phyloP scores from a whole-genome alignment of 352 stramenopile genomes.

The Pilasporangium apinafurcum region DNA sequence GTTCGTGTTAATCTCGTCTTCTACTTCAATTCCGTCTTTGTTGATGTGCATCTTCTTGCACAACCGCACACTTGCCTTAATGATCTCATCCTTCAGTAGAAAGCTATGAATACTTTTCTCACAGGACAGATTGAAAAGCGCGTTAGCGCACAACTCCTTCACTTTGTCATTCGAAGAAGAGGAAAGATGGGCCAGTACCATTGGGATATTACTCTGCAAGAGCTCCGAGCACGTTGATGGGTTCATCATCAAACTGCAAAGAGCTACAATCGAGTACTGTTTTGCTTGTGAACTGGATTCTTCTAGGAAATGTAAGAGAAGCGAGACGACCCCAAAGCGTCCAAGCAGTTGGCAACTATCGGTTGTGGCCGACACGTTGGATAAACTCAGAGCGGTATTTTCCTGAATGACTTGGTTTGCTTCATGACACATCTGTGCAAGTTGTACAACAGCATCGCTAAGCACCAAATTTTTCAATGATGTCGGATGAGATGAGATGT shows the following conservation, averaged over 20 bases:
- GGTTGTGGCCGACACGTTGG: conserved; percentile 58
- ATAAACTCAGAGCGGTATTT: conserved; percentile 67
- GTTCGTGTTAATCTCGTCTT: conserved; percentile 32
- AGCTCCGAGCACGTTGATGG: conserved; percentile 49
- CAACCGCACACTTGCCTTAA: conserved; percentile 58
- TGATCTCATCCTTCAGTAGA: conserved; percentile 66
- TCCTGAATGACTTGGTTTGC: conserved; percentile 51
- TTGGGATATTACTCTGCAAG: conserved; percentile 59
- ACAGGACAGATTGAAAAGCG: conserved; percentile 77
- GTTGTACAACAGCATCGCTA: conserved; percentile 55
- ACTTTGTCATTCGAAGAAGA: conserved; percentile 40
- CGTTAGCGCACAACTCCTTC: conserved; percentile 64
- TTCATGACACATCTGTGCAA: conserved; percentile 53
- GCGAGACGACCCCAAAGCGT: conserved; percentile 58
- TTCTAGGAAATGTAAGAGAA: conserved; percentile 64
- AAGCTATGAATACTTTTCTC: conserved; percentile 59
- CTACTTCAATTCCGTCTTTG: conserved; percentile 44
- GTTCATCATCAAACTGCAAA: conserved; percentile 65
- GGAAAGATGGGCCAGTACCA: conserved; percentile 42
- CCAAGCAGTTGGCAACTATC: conserved; percentile 54
- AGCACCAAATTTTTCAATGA: conserved; percentile 63
- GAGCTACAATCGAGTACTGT: conserved; percentile 59
- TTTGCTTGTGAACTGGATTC: conserved; percentile 41
- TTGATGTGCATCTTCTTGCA: conserved; percentile 42
- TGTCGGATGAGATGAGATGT: conserved; percentile 56